Evolutionary conservation across 495 filamentous ascomycete genomes (phyloP).

Genomic region (Aspergillus avenaceus): DNA sequence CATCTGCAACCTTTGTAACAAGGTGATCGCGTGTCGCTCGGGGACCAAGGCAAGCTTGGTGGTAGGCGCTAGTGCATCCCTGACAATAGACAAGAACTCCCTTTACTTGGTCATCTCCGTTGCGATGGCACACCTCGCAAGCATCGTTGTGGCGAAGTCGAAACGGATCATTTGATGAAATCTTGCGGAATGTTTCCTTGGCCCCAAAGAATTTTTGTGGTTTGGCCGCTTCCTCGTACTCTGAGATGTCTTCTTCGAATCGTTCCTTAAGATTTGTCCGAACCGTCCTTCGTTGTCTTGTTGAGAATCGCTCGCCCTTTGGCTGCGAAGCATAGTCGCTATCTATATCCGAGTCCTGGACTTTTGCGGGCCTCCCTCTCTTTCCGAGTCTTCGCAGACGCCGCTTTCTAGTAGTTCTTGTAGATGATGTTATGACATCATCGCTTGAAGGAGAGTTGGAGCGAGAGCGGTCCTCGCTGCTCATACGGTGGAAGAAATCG

Average conservation of each 20-base stretch:
- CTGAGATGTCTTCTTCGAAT: conserved; percentile 64
- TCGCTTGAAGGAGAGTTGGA: conserved; percentile 17
- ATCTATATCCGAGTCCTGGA: conserved; percentile 10
- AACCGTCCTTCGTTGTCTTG: conserved; percentile 21
- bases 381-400: conserved; percentile 21
- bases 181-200: conserved; percentile 61
- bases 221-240: conserved; percentile 43
- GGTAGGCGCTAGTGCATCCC: conserved; percentile 79
- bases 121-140: conserved; percentile 68
- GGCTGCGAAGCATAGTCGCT: conserved; percentile 3
- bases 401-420: conserved; percentile 31
- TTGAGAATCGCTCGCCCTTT: conserved; percentile 24
- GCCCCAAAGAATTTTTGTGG: conserved; percentile 50
- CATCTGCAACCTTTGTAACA: conserved; percentile 81
- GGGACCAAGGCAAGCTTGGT: conserved; percentile 75
- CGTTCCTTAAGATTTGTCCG: conserved; percentile 61
- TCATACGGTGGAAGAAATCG: conserved; percentile 11
- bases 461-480: conserved; percentile 13
- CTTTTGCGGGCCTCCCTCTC: conserved; percentile 1
- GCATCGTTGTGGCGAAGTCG: conserved; percentile 56
- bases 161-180: conserved; percentile 57
- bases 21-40: conserved; percentile 74
- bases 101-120: conserved; percentile 50
- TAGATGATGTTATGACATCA: conserved; percentile 16
- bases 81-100: conserved; percentile 78